Evolutionary conservation across 306 rosid genomes (phyloP).

Genomic region (Lotus japonicus): DNA sequence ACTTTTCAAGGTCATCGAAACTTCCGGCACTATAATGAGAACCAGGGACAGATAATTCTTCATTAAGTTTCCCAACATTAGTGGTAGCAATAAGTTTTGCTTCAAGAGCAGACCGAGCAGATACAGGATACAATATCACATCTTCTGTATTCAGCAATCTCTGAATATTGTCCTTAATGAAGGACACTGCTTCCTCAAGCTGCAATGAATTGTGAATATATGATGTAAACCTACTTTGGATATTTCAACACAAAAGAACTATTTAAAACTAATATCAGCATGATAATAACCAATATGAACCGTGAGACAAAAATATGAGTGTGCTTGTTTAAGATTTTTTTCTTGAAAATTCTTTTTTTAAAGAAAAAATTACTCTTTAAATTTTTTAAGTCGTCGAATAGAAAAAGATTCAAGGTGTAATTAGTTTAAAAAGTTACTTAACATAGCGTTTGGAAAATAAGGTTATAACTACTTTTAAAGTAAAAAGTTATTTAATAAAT

Average conservation of each 20-base stretch:
- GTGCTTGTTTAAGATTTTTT: no score
- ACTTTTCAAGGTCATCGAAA: conserved; percentile 67
- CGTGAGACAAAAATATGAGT: not conserved
- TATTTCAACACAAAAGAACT: conserved; percentile 11
- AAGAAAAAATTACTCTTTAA: no score
- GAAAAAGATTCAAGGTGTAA: no score
- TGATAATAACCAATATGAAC: not conserved
- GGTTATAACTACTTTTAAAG: no score
- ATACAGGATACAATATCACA: conserved; percentile 76
- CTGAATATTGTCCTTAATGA: conserved; percentile 67
- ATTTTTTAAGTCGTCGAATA: no score
- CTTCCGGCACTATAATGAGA: conserved; percentile 47
- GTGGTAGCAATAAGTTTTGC: conserved; percentile 55
- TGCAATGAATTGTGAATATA: conserved; percentile 38
- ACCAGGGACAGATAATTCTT: conserved; percentile 35
- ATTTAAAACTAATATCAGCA: conserved; percentile 10
- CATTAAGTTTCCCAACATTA: conserved; percentile 31
- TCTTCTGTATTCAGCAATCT: conserved; percentile 68
- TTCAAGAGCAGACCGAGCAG: conserved; percentile 91
- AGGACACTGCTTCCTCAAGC: conserved; percentile 87
- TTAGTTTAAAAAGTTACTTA: no score
- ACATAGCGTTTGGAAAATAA: no score
- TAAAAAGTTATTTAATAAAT: no score
- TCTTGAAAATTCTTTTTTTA: no score
- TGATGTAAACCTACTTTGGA: not conserved